Base-by-base conservation (phyloP, 352 stramenopile species). In the Pythium brassicae region DNA sequence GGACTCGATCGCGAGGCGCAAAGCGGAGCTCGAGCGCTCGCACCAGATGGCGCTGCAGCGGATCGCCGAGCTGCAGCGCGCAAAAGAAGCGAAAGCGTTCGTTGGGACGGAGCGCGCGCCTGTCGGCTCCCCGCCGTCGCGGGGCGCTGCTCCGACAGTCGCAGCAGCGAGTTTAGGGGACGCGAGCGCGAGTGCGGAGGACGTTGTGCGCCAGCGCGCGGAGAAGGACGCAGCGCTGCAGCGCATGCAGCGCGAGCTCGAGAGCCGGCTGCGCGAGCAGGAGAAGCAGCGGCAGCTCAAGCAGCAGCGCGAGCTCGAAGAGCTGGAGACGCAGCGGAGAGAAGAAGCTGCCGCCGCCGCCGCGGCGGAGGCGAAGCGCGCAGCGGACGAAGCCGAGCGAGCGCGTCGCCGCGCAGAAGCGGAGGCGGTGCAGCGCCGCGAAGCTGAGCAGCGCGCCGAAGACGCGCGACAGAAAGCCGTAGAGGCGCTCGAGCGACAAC, bases 1-100 rank as follows among this genome's bases (percentile, higher is more conserved):
- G 14, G 68, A 83, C 34, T 40, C 71, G 23, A 92, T 92, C 47
- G 72, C 78, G 12, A 64, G 68, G 32, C 75, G 57, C 27, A 76
- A 89, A 50, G 68, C 67, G 6, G 66, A 89, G 54, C 60, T 92
- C 37, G 72, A 91, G 51, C 66, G 66, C 25, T 75, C 83, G 22
- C 81, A 87, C 43, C 62, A 79, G 43, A 62, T 65, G 50, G 76
- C 72, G 55, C 54, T 89, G 52, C 65, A 87, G 46, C 63, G 77
- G 35, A 74, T 86, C 45, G 61, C 71, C 14, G 54, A 77, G 34
- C 61, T 86, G 14, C 57, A 83, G 42, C 61, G 61, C 47, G 76
- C 57, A 25, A 87, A 87, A 44, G 58, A 83, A 53, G 75, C 83
- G 34, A 78, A 83, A 43, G 57, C 62, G 26, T 29, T 32, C 63